Evolutionary conservation across 768 basidiomycete species (phyloP).

Genomic region (Kondoa subrosea): DNA sequence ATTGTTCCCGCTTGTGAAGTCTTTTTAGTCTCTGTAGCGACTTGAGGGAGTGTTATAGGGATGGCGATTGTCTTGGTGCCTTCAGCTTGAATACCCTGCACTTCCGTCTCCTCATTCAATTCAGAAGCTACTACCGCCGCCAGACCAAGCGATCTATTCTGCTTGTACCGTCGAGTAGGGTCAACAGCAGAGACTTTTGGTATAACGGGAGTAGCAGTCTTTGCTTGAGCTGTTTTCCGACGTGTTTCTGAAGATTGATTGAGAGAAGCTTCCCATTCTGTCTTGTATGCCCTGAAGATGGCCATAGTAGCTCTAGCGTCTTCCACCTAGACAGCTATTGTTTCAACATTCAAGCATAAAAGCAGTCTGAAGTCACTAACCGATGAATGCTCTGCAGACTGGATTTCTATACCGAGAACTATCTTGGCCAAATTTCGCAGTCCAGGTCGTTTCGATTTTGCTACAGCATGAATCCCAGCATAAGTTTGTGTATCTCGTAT

Average conservation of each 20-base stretch:
- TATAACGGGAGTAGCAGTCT: too few species aligned
- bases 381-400: slow-evolving; percentile 55
- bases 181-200: background rate
- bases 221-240: background rate
- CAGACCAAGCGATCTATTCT: background rate
- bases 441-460: slow-evolving; percentile 50
- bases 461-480: slow-evolving; percentile 38
- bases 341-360: background rate
- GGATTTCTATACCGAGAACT: slow-evolving; percentile 55
- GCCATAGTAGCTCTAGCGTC: slow-evolving; percentile 95
- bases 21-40: too few species aligned
- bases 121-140: background rate
- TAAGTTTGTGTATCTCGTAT: slow-evolving; percentile 35
- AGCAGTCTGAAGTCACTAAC: slow-evolving; percentile 39
- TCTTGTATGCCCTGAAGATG: slow-evolving; percentile 63
- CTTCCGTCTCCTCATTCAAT: background rate
- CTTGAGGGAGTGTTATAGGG: too few species aligned
- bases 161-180: background rate
- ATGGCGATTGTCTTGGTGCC: background rate
- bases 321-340: slow-evolving; percentile 44
- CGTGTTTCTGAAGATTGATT: background rate
- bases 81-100: background rate
- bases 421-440: slow-evolving; percentile 62
- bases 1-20: too few species aligned
- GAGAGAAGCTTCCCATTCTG: slow-evolving; percentile 52